These are phyloP conservation scores for Gnaphalium uliginosum DNA, from an alignment of 129 eudicot species.

Conservation along the genomic window DNA sequence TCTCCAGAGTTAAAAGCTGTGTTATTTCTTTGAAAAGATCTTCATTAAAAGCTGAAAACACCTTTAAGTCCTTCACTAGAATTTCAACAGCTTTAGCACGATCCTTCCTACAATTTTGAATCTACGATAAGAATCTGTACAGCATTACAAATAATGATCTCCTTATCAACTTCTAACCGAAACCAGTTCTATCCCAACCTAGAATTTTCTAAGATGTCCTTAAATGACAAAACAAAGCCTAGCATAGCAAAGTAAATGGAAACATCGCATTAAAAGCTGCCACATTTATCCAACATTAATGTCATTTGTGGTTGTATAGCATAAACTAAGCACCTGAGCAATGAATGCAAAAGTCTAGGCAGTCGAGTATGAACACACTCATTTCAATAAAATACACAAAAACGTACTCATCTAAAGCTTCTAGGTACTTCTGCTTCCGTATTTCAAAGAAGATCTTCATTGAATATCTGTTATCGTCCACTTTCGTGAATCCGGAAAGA, in stretches of 20 bases:
- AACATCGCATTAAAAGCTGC: background rate
- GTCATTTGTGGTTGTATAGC: background rate
- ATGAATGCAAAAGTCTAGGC: conserved; percentile 25
- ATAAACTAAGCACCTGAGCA: background rate
- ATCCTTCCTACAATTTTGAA: conserved; percentile 55
- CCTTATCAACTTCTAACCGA: background rate
- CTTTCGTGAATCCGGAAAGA: conserved; percentile 41
- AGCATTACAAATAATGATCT: conserved; percentile 1
- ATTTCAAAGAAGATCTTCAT: conserved; percentile 41
- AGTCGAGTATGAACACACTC: conserved; percentile 14
- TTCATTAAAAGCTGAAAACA: conserved; percentile 73
- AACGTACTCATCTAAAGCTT: conserved; percentile 42
- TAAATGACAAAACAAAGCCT: background rate
- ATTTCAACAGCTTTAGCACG: conserved; percentile 80
- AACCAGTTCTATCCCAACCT: background rate
- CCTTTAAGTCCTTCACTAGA: conserved; percentile 78
- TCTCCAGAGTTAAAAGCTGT: conserved; percentile 67
- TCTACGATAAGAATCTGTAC: background rate
- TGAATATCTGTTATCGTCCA: conserved; percentile 38
- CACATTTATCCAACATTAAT: background rate
- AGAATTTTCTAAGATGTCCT: background rate
- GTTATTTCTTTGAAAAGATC: conserved; percentile 81
- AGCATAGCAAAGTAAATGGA: background rate
- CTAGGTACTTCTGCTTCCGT: conserved; percentile 43
- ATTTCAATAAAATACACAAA: conserved; percentile 4